Conservation (phyloP, 108 stramenopile species). For the Asterionellopsis glacialis region DNA sequence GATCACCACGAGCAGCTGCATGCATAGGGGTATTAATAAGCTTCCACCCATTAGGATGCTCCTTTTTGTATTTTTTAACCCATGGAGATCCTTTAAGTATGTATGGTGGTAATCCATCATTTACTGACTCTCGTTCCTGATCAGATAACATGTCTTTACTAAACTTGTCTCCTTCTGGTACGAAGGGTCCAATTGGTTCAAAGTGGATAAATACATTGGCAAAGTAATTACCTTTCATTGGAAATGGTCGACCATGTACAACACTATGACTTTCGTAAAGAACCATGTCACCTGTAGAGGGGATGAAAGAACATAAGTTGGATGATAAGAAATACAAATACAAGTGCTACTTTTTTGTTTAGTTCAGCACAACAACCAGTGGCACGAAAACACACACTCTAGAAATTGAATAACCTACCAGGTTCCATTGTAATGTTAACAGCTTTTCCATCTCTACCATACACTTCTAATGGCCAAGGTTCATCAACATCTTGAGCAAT, state of each 20-base stretch:
- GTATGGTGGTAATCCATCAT: conserved; percentile 41
- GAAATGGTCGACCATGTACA: conserved; percentile 53
- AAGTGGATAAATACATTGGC: conserved; percentile 84
- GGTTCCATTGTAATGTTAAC: conserved; percentile 76
- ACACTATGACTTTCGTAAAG: conserved; percentile 84
- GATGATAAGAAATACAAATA: background rate
- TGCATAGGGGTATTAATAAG: background rate
- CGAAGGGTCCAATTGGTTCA: conserved; percentile 28
- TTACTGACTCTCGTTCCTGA: conserved; percentile 5
- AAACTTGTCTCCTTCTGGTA: background rate
- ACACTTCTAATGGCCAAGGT: conserved; percentile 69
- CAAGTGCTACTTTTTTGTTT: conserved; percentile 1
- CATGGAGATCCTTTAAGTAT: conserved; percentile 35
- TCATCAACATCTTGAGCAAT: conserved; percentile 74
- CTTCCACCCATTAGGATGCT: conserved; percentile 34
- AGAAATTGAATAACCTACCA: conserved; percentile 65
- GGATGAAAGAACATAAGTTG: background rate
- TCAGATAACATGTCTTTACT: background rate
- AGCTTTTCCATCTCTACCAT: conserved; percentile 63
- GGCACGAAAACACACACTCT: too few species aligned
- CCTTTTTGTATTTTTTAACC: conserved; percentile 28
- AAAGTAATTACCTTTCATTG: conserved; percentile 46
- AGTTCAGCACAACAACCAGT: too few species aligned
- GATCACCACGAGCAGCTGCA: background rate
- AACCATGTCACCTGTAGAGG: conserved; percentile 12